A percentile compares a stretch with the other conserved stretches of the same genome.
phyloP scores from a whole-genome alignment of 441 rosid genomes.

The Populus tomentosa region DNA sequence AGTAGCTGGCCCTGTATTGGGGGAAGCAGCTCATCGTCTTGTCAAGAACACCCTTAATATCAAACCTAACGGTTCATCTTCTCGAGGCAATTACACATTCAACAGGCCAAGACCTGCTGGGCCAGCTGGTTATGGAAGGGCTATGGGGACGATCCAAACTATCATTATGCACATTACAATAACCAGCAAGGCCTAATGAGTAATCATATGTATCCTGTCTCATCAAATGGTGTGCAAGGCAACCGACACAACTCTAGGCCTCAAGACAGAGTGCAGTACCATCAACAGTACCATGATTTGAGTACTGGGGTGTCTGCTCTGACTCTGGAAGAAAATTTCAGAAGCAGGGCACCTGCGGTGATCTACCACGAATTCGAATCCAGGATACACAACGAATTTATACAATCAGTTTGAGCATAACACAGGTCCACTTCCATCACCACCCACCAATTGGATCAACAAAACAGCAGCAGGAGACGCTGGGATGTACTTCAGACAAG shows the following conservation, averaged over 20 bases:
- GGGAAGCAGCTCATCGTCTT: slow-evolving; percentile 98
- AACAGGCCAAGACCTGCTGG: slow-evolving; percentile 60
- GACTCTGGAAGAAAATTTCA: slow-evolving; percentile 43
- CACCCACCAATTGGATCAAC: slow-evolving; percentile 62
- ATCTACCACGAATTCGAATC: slow-evolving; percentile 22
- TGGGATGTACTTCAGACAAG: slow-evolving; percentile 38
- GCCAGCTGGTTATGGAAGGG: slow-evolving; percentile 52
- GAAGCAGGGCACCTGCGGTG: slow-evolving; percentile 26
- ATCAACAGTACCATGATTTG: slow-evolving; percentile 42
- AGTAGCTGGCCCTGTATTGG: slow-evolving; percentile 65
- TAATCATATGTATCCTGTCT: slow-evolving; percentile 38
- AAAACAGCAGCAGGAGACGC: slow-evolving; percentile 23
- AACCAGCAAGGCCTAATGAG: slow-evolving; percentile 35
- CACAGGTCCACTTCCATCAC: slow-evolving; percentile 47
- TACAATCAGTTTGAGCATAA: slow-evolving; percentile 39
- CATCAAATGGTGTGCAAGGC: slow-evolving; percentile 47
- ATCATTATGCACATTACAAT: slow-evolving; percentile 41
- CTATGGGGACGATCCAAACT: slow-evolving; percentile 38
- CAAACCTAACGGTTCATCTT: slow-evolving; percentile 49
- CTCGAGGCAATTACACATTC: slow-evolving; percentile 42
- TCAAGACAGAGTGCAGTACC: slow-evolving; percentile 43
- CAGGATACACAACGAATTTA: slow-evolving; percentile 24
- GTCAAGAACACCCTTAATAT: slow-evolving; percentile 83
- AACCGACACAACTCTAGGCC: slow-evolving; percentile 35
- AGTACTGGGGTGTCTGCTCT: slow-evolving; percentile 48